Evolutionary conservation across 2,329 filamentous ascomycete species (phyloP), one percentile per base, ranked within the genome.

Genomic region (Metarhizium robertsii): DNA sequence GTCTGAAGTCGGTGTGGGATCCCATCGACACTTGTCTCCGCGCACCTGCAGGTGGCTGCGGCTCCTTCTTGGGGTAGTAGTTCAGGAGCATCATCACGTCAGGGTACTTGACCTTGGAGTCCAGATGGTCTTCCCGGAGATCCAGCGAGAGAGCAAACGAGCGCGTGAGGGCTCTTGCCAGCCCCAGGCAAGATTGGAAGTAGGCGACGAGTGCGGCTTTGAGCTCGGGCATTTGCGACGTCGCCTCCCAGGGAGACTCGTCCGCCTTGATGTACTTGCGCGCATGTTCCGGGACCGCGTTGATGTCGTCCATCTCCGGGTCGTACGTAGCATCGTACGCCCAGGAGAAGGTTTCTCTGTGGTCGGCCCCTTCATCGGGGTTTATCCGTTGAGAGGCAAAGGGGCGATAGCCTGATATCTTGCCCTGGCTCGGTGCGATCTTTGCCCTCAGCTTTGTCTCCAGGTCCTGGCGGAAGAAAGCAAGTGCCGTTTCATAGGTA

Each of bases 141-240:
- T 74, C 73, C 2, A 84, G 70, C 5, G 75, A 76, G 2, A 85
- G 68, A 0, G 81, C 80, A 60, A 85, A 82, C 6, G 75, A 67
- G 4, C 71, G 69, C 4, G 79, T 73, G 36, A 85, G 64, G 38
- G 70, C 73, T 20, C 81, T 71, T 1, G 79, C 76, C 1, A 85
- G 69, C 0, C 59, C 67, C 11, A 85, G 68, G 36, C 76, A 77
- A 6, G 69, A 65, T 25, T 69, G 63, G 71, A 76, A 80, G 61
- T 82, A 80, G 1, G 60, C 59, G 10, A 80, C 60, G 2, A 74
- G 67, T 16, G 74, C 72, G 0, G 71, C 59, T 58, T 77, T 76
- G 66, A 83, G 81, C 4, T 64, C 62, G 10, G 75, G 75, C 1
- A 80, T 57, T 7, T 40, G 8, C 13, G 10, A 14, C 1, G 78